These are phyloP conservation scores for Sporisorium sorghi DNA, from an alignment of 1,284 basidiomycete genomes.

Conservation along the genomic window DNA sequence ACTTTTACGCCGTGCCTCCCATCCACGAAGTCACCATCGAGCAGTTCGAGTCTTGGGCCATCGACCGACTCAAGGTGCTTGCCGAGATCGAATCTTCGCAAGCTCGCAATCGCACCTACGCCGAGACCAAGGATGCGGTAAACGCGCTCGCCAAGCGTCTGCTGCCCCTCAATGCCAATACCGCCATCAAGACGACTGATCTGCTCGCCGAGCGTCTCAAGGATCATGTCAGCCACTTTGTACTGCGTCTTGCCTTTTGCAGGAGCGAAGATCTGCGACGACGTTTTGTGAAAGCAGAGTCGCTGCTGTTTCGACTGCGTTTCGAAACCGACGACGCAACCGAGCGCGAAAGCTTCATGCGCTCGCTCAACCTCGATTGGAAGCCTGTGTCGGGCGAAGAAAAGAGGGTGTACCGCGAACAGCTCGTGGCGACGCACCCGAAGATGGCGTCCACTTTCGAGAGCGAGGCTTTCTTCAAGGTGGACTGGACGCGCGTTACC, in stretches of 20 bases:
- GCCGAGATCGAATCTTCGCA: conserved; percentile 94
- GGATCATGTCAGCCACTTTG: conserved; percentile 94
- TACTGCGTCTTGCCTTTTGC: conserved; percentile 93
- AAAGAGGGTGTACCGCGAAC: conserved; percentile 72
- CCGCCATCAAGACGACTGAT: conserved; percentile 72
- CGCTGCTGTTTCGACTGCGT: conserved; percentile 83
- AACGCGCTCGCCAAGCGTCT: conserved; percentile 77
- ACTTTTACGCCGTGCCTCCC: conserved; percentile 83
- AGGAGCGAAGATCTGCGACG: conserved; percentile 90
- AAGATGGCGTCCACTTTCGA: conserved; percentile 69
- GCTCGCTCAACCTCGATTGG: conserved; percentile 84
- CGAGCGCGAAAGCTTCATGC: conserved; percentile 81
- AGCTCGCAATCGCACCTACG: conserved; percentile 83
- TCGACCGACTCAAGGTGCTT: conserved; percentile 85
- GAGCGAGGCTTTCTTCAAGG: conserved; percentile 78
- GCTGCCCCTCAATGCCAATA: conserved; percentile 78
- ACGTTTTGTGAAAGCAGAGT: conserved; percentile 90
- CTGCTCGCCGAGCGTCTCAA: conserved; percentile 77
- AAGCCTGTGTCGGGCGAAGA: conserved; percentile 76
- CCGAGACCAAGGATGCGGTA: conserved; percentile 79
- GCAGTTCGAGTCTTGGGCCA: conserved; percentile 92
- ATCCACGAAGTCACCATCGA: conserved; percentile 91
- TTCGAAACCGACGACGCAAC: conserved; percentile 78
- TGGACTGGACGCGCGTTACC: conserved; percentile 88
- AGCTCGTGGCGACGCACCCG: conserved; percentile 72